Conservation (phyloP, 2,329 filamentous ascomycete species). For the Sporothrix protearum region DNA sequence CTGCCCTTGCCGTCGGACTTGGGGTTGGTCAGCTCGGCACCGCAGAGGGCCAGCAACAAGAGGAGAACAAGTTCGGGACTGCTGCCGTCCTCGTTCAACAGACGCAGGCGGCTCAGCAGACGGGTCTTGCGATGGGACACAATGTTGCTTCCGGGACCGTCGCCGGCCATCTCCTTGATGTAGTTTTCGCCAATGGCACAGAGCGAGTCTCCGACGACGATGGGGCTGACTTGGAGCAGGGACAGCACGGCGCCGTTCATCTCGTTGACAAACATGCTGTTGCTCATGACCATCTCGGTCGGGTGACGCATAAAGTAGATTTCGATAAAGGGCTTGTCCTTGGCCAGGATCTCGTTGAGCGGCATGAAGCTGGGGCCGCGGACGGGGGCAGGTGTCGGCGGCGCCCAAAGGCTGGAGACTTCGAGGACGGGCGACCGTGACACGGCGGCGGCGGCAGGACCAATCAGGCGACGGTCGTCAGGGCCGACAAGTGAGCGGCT, state of each 20-base stretch:
- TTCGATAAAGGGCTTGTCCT: conserved; percentile 26
- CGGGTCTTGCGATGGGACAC: conserved; percentile 23
- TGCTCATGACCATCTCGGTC: conserved; percentile 26
- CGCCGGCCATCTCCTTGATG: conserved; percentile 13
- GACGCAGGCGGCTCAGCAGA: conserved; percentile 22
- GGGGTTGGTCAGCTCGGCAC: conserved; percentile 29
- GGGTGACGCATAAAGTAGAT: conserved; percentile 28
- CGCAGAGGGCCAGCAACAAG: conserved; percentile 25
- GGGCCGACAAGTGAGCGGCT: conserved; percentile 18
- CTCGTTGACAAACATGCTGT: conserved; percentile 26
- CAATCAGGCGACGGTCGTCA: conserved; percentile 19
- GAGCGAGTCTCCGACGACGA: conserved; percentile 25
- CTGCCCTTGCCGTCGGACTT: conserved; percentile 25
- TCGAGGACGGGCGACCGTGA: conserved; percentile 19
- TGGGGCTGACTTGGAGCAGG: conserved; percentile 24
- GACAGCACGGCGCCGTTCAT: conserved; percentile 27
- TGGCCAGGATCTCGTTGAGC: conserved; percentile 20
- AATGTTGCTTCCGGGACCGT: neutral
- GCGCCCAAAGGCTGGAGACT: conserved; percentile 15
- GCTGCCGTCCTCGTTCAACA: conserved; percentile 23
- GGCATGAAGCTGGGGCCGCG: conserved; percentile 25
- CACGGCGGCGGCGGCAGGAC: conserved; percentile 1
- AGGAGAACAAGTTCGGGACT: conserved; percentile 25
- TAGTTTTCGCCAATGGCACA: conserved; percentile 29
- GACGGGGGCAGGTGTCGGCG: conserved; percentile 16